These are phyloP conservation scores for Lactarius psammicola DNA, from an alignment of 768 basidiomycete species.

Conservation along the genomic window DNA sequence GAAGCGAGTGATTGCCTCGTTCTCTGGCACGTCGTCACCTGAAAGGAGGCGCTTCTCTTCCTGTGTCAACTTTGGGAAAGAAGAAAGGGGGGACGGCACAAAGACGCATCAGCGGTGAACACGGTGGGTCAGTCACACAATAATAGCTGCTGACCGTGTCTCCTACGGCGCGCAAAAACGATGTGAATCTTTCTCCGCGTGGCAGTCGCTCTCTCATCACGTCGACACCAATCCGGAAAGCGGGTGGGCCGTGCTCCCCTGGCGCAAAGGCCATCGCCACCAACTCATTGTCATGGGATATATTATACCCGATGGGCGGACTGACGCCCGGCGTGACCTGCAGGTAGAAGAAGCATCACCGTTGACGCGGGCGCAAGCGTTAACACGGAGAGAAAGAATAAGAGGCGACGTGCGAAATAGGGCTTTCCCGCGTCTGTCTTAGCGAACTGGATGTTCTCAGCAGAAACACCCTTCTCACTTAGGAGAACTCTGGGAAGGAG, in stretches of 20 bases:
- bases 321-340: slow-evolving; percentile 47
- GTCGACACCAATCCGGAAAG: slow-evolving; percentile 65
- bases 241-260: slow-evolving; percentile 54
- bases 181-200: slow-evolving; percentile 50
- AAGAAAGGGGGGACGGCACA: not conserved
- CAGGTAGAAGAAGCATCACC: not conserved
- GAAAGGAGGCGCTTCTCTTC: slow-evolving; percentile 37
- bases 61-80: slow-evolving; percentile 41
- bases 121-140: slow-evolving; percentile 21
- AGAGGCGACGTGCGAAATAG: slow-evolving; percentile 55
- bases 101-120: slow-evolving; percentile 10
- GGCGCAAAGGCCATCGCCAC: slow-evolving; percentile 61
- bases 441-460: slow-evolving; percentile 49
- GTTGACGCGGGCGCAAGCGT: slow-evolving; percentile 2
- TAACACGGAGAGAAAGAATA: not conserved
- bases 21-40: slow-evolving; percentile 41
- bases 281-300: slow-evolving; percentile 75
- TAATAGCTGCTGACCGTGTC: slow-evolving; percentile 52
- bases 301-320: slow-evolving; percentile 71
- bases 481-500: slow-evolving; percentile 67
- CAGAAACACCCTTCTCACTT: slow-evolving; percentile 52
- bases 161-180: slow-evolving; percentile 61
- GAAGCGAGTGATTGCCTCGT: slow-evolving; percentile 58
- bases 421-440: slow-evolving; percentile 70
- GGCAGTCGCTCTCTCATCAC: slow-evolving; percentile 77